Base-by-base conservation (phyloP, 192 early-diverging fungal species). In the Backusella sp. region DNA sequence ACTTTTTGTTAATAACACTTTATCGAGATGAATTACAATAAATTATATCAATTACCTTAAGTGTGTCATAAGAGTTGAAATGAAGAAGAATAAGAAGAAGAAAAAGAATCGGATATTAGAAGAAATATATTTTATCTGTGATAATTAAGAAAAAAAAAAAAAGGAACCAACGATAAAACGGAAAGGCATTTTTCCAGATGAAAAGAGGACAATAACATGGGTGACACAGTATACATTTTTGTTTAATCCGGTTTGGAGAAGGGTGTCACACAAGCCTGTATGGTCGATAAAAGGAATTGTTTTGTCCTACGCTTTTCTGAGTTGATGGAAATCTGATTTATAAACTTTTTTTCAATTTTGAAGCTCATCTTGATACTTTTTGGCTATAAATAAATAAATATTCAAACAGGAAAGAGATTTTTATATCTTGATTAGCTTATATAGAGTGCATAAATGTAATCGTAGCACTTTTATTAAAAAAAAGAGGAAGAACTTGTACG, bases 31-130 rank as follows among this genome's bases (percentile, higher is more conserved):
- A 3, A 5, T 21, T 21, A 0, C n/a, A 53, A 53, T n/a, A n/a
- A n/a, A n/a, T n/a, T n/a, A 19, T 21, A 21, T 23, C 34, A 37
- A 68, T 41, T 70, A 70, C 69, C 69, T 70, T 44, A 70, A 37
- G 32, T 70, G 69, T 23, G 69, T 70, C 69, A 70, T 70, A 23
- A 11, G 23, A 59, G 53, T 59, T 8, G 11, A 26, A 26, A 53
- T 53, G n/a, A 53, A 28, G 53, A 28, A 59, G 0, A 56, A 23
- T 6, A n/a, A 56, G 23, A 59, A 59, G 23, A 59, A 59, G 1
- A 26, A 59, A 26, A 59, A 59, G n/a, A 21, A 11, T 26, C n/a
- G 4, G 8, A 59, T 26, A 28, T 8, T 11, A 59, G 23, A 59
- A 59, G n/a, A 3, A 59, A 59, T 49, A 1, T 49, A 19, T 49